phyloP scores from a whole-genome alignment of 2,329 filamentous ascomycete species.

The Aspergillus arachidicola region DNA sequence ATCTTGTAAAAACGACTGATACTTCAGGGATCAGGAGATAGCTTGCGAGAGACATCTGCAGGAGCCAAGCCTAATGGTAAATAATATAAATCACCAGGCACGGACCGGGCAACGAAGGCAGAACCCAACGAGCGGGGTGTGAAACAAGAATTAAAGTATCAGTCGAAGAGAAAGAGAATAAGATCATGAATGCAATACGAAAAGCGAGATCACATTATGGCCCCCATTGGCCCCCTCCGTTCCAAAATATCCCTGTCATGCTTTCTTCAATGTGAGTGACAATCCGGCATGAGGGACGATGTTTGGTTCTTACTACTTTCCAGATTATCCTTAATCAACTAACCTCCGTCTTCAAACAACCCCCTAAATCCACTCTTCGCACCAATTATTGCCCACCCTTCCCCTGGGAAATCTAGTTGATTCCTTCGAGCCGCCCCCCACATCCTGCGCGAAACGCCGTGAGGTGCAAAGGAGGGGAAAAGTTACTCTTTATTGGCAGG shows the following conservation, averaged over 20 bases:
- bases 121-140: not conserved
- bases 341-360: not conserved
- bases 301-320: not conserved
- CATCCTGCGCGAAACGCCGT: slow-evolving; percentile 2
- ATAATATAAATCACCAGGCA: not conserved
- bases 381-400: not conserved
- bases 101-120: slow-evolving; percentile 3
- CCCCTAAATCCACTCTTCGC: slow-evolving; percentile 6
- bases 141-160: not conserved
- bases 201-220: not conserved
- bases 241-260: slow-evolving; percentile 1
- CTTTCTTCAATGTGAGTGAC: not conserved
- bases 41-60: not conserved
- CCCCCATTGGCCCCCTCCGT: not conserved
- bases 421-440: not conserved
- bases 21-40: not conserved
- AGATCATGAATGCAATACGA: not conserved
- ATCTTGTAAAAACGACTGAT: not conserved
- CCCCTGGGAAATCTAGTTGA: not conserved
- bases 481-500: slow-evolving; percentile 18
- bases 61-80: not conserved
- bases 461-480: slow-evolving; percentile 1
- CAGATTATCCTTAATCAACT: slow-evolving; percentile 4
- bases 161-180: no score
- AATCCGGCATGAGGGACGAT: not conserved